A percentile compares a stretch with the other conserved stretches of the same genome.
phyloP scores from a whole-genome alignment of 192 early-diverging fungal genomes.

The Coemansia asiatica region DNA sequence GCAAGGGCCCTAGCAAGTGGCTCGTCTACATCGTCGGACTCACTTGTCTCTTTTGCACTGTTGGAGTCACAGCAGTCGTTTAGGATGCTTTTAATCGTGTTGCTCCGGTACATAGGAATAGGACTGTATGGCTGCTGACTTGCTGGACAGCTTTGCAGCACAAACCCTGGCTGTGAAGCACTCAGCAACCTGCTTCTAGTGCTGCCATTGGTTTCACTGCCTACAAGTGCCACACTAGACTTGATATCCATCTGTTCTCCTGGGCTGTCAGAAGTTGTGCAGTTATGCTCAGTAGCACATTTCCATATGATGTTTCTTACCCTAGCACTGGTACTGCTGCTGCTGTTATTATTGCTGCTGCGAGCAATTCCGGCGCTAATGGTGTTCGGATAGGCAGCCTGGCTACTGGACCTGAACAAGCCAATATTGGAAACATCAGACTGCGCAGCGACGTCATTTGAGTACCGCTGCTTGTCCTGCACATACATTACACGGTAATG shows the following conservation, averaged over 20 bases:
- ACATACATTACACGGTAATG: slow-evolving; percentile 42
- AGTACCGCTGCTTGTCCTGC: slow-evolving; percentile 40
- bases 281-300: slow-evolving; percentile 7
- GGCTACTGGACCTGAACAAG: background rate
- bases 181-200: background rate
- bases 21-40: slow-evolving; percentile 26
- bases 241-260: background rate
- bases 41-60: background rate
- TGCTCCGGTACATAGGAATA: slow-evolving; percentile 6
- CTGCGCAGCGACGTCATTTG: slow-evolving; percentile 12
- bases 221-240: background rate
- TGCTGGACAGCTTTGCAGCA: background rate
- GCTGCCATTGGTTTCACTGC: background rate
- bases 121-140: background rate
- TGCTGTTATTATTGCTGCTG: too few relatives aligned
- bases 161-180: background rate
- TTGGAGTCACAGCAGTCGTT: slow-evolving; percentile 5
- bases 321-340: background rate
- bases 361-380: too few relatives aligned
- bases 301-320: slow-evolving; percentile 21
- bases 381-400: too few relatives aligned
- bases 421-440: background rate
- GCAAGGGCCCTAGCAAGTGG: slow-evolving; percentile 24
- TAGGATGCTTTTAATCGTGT: slow-evolving; percentile 35
- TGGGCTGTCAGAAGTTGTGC: background rate